These are phyloP conservation scores for Sporothrix protearum DNA, from an alignment of 2,329 filamentous ascomycete species.

Conservation along the genomic window DNA sequence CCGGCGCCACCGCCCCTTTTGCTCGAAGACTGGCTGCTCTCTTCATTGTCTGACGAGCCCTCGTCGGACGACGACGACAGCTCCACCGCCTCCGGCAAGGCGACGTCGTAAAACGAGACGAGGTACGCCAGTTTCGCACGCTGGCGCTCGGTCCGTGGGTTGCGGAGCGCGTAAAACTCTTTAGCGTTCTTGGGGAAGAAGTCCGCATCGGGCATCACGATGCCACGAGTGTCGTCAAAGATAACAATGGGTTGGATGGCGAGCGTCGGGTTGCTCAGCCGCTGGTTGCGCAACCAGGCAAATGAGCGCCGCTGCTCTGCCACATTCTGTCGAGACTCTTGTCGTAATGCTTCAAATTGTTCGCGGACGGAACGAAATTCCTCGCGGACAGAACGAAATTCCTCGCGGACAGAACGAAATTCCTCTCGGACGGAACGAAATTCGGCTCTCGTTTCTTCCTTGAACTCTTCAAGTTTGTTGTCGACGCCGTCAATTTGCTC, in stretches of 20 bases:
- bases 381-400: neutral
- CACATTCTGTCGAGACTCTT: neutral
- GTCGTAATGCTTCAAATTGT: neutral
- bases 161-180: neutral
- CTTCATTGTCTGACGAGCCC: neutral
- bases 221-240: neutral
- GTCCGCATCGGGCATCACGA: neutral
- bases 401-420: neutral
- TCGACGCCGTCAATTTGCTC: neutral
- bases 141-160: neutral
- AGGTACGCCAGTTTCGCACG: neutral
- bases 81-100: neutral
- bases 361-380: neutral
- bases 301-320: neutral
- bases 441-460: neutral
- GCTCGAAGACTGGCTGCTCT: too few species aligned
- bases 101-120: neutral
- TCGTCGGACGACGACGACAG: neutral
- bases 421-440: neutral
- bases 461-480: too few species aligned
- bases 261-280: neutral
- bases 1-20: too few species aligned
- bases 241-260: neutral
- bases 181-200: neutral
- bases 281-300: neutral